These are phyloP conservation scores for Russula foetens DNA, from an alignment of 768 basidiomycete species.

Conservation along the genomic window DNA sequence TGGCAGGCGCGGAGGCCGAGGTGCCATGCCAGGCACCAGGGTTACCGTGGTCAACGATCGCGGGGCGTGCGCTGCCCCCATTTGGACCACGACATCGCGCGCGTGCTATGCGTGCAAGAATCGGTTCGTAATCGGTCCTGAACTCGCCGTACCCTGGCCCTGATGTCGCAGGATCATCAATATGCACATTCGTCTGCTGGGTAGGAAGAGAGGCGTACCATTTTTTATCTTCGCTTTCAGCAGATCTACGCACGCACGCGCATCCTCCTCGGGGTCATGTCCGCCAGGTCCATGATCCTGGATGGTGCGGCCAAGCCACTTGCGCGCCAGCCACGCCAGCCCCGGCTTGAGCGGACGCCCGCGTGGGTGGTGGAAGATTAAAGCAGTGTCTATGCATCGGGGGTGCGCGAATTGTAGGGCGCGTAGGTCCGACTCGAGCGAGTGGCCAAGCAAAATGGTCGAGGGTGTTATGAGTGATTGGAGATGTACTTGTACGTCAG, in stretches of 20 bases:
- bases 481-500: conserved; percentile 68
- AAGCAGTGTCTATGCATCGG: conserved; percentile 82
- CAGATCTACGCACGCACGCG: conserved; percentile 78
- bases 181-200: background rate
- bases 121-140: conserved; percentile 74
- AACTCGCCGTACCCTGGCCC: conserved; percentile 70
- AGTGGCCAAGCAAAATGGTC: conserved; percentile 88
- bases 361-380: conserved; percentile 87
- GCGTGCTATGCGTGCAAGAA: conserved; percentile 78
- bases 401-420: conserved; percentile 85
- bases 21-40: conserved; percentile 77
- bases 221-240: conserved; percentile 72
- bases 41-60: conserved; percentile 82
- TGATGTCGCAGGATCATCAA: conserved; percentile 18
- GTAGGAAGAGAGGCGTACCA: conserved; percentile 32
- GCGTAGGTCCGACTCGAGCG: conserved; percentile 87
- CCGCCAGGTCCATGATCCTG: conserved; percentile 79
- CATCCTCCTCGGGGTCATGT: conserved; percentile 94
- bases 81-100: conserved; percentile 23
- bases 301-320: conserved; percentile 87
- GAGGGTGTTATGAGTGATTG: conserved; percentile 53
- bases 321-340: conserved; percentile 90
- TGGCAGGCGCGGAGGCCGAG: conserved; percentile 50
- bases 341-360: conserved; percentile 92
- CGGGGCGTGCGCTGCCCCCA: conserved; percentile 38